Evolutionary conservation across 23 red algal species (phyloP).

Genomic region (Porphyridium purpureum): DNA sequence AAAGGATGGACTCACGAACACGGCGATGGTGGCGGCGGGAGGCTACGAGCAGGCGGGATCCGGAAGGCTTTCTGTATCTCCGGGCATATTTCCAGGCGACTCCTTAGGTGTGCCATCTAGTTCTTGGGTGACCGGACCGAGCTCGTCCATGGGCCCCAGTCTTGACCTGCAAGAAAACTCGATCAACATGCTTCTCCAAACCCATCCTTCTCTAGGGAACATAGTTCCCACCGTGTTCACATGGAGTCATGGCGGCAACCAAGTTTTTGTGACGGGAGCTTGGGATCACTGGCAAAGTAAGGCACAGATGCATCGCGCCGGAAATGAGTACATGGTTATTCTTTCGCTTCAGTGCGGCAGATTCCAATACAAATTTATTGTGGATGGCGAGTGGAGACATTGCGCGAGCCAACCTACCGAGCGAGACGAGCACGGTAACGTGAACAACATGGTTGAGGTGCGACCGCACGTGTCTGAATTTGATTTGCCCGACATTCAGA

Average conservation of each 20-base stretch:
- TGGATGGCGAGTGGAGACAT: conserved; percentile 56
- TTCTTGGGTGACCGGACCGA: no score
- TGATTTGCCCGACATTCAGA: conserved; percentile 23
- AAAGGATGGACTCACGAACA: no score
- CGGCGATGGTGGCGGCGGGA: no score
- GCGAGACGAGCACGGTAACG: conserved; percentile 37
- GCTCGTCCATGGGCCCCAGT: no score
- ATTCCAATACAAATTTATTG: conserved; percentile 75
- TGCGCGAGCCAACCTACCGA: conserved; percentile 16
- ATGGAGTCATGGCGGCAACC: conserved; percentile 45
- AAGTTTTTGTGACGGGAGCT: conserved; percentile 54
- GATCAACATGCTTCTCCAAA: no score
- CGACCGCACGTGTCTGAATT: conserved; percentile 21
- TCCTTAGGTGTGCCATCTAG: no score
- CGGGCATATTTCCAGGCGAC: no score
- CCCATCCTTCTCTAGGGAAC: no score
- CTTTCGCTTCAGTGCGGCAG: conserved; percentile 38
- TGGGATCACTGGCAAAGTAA: conserved; percentile 56
- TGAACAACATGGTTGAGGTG: conserved; percentile 37
- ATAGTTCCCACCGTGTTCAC: conserved; percentile 54
- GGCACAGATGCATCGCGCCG: conserved; percentile 22
- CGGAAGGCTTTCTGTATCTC: no score
- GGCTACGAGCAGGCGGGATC: no score
- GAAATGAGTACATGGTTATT: conserved; percentile 37
- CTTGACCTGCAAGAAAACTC: no score